These are phyloP conservation scores for Cryptococcus deneoformans DNA, from an alignment of 1,284 basidiomycete genomes.

Conservation along the genomic window DNA sequence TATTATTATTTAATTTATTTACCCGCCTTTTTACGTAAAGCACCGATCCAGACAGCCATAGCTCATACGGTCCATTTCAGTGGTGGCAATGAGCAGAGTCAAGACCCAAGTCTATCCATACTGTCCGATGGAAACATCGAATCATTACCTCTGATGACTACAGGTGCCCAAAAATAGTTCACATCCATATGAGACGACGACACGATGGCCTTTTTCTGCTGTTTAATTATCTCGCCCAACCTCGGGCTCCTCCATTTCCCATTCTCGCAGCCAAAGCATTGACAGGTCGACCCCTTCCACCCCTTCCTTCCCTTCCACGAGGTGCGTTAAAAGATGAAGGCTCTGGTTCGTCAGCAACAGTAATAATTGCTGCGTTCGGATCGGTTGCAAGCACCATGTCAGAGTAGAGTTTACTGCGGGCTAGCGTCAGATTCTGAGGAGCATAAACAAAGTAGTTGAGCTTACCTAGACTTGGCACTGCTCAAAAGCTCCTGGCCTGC, in stretches of 20 bases:
- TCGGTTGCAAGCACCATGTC: constrained; percentile 68
- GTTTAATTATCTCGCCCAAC: too few species aligned
- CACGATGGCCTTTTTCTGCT: constrained; percentile 60
- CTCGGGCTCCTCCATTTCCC: constrained; percentile 52
- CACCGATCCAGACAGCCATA: too few species aligned
- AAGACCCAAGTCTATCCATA: too few species aligned
- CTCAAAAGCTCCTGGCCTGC: constrained; percentile 11
- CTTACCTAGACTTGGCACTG: constrained; percentile 8
- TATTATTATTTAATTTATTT: too few species aligned
- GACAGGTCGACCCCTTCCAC: constrained; percentile 49
- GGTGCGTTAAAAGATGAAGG: constrained; percentile 66
- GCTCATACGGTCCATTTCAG: too few species aligned
- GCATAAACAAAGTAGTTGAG: not conserved
- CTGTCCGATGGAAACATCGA: too few species aligned
- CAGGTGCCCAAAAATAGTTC: too few species aligned
- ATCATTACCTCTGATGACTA: too few species aligned
- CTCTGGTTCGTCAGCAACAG: constrained; percentile 41
- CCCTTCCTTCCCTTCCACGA: constrained; percentile 77
- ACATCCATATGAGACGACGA: constrained; percentile 59
- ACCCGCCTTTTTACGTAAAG: too few species aligned
- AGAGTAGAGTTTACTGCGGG: constrained; percentile 73
- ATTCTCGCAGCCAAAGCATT: not conserved
- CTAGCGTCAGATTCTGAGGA: not conserved
- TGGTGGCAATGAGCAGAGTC: too few species aligned
- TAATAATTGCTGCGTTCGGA: constrained; percentile 64